Conservation (phyloP, 306 rosid genomes). For the Phaseolus lunatus region DNA sequence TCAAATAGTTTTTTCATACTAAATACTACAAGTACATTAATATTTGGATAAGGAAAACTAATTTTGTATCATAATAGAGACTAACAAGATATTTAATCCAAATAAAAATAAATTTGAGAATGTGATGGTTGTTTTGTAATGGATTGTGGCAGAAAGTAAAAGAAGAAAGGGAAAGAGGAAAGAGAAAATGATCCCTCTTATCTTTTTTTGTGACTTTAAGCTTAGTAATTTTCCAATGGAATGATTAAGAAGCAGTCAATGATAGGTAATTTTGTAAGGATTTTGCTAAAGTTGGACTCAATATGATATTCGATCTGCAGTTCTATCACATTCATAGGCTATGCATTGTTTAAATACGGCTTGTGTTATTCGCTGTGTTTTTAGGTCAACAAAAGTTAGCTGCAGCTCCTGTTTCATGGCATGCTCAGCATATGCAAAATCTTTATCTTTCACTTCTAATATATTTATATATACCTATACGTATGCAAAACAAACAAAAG, state of each 20-base stretch:
- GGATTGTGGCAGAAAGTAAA: slow-evolving; percentile 33
- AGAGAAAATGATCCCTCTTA: slow-evolving; percentile 38
- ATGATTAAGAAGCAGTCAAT: slow-evolving; percentile 47
- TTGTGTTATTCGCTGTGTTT: slow-evolving; percentile 4
- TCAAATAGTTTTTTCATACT: too few relatives aligned
- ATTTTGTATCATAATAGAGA: too few relatives aligned
- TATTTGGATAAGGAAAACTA: too few relatives aligned
- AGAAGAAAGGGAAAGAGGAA: slow-evolving; percentile 11
- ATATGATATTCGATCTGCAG: slow-evolving; percentile 18
- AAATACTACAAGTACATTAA: too few relatives aligned
- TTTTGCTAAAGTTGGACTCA: slow-evolving; percentile 40
- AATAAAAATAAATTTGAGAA: too few relatives aligned
- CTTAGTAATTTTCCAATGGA: slow-evolving; percentile 39
- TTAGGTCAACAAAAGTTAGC: slow-evolving; percentile 50
- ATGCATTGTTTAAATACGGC: not conserved
- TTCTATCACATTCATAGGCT: not conserved
- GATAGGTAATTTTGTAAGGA: slow-evolving; percentile 37
- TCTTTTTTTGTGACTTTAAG: slow-evolving; percentile 36
- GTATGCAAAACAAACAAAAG: not conserved
- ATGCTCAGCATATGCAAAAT: slow-evolving; percentile 36
- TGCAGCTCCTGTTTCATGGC: slow-evolving; percentile 41
- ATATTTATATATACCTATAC: not conserved
- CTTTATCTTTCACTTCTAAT: not conserved
- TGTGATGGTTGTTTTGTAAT: not conserved
- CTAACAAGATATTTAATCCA: too few relatives aligned